Evolutionary conservation across 75 land plant genomes (phyloP).

Genomic region (Selaginella tamariscina): DNA sequence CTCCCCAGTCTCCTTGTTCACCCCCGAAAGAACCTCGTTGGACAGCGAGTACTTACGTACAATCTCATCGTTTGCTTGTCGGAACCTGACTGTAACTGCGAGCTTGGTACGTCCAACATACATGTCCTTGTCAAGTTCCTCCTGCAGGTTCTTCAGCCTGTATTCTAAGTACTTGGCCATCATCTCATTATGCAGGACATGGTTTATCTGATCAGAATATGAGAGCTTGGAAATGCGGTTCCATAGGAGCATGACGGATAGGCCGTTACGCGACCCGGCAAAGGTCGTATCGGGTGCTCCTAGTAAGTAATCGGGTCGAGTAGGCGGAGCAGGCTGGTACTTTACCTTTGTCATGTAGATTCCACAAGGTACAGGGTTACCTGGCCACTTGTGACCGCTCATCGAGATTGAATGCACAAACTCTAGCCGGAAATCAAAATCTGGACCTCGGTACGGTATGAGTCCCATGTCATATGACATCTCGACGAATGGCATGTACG

Average conservation of each 20-base stretch:
- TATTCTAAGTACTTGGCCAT: neutral
- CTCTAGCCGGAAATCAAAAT: neutral
- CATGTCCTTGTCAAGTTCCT: neutral
- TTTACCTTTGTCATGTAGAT: conserved; percentile 7
- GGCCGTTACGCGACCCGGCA: conserved; percentile 14
- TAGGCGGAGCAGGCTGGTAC: conserved; percentile 12
- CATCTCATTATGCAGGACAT: neutral
- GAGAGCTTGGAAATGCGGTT: neutral
- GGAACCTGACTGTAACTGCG: conserved; percentile 13
- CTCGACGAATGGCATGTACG: conserved; percentile 16
- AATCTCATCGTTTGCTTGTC: neutral
- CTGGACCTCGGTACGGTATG: neutral
- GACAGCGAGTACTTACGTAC: conserved; percentile 9
- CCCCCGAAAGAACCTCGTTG: conserved; percentile 15
- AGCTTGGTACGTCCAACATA: conserved; percentile 2
- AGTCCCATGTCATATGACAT: neutral
- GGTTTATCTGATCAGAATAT: neutral
- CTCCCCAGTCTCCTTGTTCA: too few species aligned
- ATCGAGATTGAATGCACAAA: conserved; percentile 15
- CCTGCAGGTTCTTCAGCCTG: neutral
- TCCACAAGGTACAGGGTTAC: conserved; percentile 11
- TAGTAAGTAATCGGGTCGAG: conserved; percentile 2
- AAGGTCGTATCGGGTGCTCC: conserved; percentile 16
- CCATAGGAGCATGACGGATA: conserved; percentile 12
- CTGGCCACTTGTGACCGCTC: conserved; percentile 17